Evolutionary conservation across 768 basidiomycete genomes (phyloP).

Genomic region (Lentinula sp.): DNA sequence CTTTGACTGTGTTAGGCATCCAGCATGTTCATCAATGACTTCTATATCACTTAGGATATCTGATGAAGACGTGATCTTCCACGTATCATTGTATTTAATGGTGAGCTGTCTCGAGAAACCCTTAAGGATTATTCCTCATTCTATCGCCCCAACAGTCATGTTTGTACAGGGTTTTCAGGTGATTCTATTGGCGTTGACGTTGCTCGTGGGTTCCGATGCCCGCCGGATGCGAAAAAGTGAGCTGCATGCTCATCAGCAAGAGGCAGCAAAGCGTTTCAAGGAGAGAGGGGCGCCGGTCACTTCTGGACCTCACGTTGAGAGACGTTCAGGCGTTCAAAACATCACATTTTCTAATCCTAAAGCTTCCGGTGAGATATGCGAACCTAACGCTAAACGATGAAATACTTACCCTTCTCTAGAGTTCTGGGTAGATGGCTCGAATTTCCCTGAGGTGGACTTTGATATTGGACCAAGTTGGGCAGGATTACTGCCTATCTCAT

Average conservation of each 20-base stretch:
- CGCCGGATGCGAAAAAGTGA: slow-evolving; percentile 22
- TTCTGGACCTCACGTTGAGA: neutral
- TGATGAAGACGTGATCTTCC: neutral
- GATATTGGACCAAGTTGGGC: slow-evolving; percentile 75
- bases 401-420: slow-evolving; percentile 27
- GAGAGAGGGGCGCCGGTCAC: neutral
- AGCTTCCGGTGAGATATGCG: slow-evolving; percentile 43
- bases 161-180: neutral
- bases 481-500: slow-evolving; percentile 67
- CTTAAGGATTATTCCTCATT: neutral
- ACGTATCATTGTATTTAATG: neutral
- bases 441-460: slow-evolving; percentile 63
- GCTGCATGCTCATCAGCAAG: slow-evolving; percentile 21
- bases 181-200: neutral
- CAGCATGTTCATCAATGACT: neutral
- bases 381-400: neutral
- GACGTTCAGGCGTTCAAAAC: slow-evolving; percentile 35
- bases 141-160: neutral
- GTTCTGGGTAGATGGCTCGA: slow-evolving; percentile 63
- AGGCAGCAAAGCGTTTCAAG: slow-evolving; percentile 22
- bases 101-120: neutral
- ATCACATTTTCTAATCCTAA: slow-evolving; percentile 67
- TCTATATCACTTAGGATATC: neutral
- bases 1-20: neutral
- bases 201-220: slow-evolving; percentile 4